These are phyloP conservation scores for Euphrasia confusa DNA, from an alignment of 257 asterid genomes.

Conservation along the genomic window DNA sequence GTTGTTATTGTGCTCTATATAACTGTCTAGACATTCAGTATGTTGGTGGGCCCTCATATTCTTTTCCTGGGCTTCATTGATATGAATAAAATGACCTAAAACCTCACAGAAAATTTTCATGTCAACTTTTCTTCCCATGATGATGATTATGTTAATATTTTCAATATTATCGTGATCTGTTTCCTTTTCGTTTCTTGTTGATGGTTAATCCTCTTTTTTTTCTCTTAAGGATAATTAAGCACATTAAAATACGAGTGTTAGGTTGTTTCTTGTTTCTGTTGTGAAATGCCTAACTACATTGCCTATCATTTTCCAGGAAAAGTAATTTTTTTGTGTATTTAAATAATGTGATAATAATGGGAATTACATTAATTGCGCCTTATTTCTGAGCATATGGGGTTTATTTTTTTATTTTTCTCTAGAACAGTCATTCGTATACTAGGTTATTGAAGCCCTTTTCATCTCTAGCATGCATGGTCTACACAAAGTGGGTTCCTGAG, in stretches of 20 bases:
- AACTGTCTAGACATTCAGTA: not conserved
- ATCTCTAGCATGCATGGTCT: not conserved
- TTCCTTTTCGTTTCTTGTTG: constrained; percentile 1
- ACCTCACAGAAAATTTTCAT: too few species aligned
- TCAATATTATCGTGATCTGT: not conserved
- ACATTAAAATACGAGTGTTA: too few species aligned
- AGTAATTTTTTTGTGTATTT: not conserved
- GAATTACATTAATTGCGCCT: not conserved
- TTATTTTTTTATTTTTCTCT: not conserved
- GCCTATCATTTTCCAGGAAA: too few species aligned
- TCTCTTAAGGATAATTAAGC: not conserved
- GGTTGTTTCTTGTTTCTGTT: too few species aligned
- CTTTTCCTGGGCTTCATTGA: too few species aligned
- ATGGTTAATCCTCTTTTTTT: not conserved
- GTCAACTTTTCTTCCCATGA: not conserved
- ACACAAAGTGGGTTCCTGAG: not conserved
- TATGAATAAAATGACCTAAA: too few species aligned
- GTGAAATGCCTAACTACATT: too few species aligned
- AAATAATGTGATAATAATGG: constrained; percentile 6
- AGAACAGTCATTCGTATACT: constrained; percentile 9
- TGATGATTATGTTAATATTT: too few species aligned
- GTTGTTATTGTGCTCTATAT: not conserved
- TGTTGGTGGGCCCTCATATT: not conserved
- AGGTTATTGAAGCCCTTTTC: constrained; percentile 1
- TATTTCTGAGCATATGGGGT: too few species aligned